Base-by-base conservation (phyloP, 2,329 filamentous ascomycete genomes). In the Alternaria conjuncta region DNA sequence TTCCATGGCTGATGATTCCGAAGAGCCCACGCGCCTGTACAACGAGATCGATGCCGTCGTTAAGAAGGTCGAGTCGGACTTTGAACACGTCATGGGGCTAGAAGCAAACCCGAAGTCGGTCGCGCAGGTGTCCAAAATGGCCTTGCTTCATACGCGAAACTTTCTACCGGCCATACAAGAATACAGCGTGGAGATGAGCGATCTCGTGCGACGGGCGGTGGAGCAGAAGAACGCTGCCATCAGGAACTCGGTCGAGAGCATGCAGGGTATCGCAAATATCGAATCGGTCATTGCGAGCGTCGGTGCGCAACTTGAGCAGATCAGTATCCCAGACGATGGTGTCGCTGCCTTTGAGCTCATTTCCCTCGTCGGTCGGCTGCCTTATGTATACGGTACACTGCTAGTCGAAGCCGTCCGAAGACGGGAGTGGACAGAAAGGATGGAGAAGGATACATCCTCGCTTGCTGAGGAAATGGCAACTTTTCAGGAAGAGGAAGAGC, bases 391-490 rank as follows among this genome's bases (percentile, higher is more conserved):
- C 77, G 94, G 94, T 0, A 94, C 94, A 3, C 92, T 97, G 62
- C 84, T 97, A 20, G 88, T 93, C 4, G 96, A 99, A 80, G 91
- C 93, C 15, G 88, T 97, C 44, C 88, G 92, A 61, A 90, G 96
- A 21, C 90, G 90, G 32, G 94, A 97, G 80, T 99, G 96, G 94
- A 89, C 73, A 5, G 93, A 97, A 56, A 97, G 97, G 80, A 91
- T 98, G 79, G 93, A 91, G 76, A 87, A 88, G 3, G 96, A 98
- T 73, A 96, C 95, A 1, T 90, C 92, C 3, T 93, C 91, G 0
- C 83, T 99, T 25, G 93, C 94, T 25, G 96, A 98, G 77, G 95
- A 98, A 76, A 93, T 98, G 86, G 93, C 94, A 2, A 84, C 92
- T 1, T 95, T 96, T 67, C 93, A 96, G 74, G 94, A 97, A 64